Conservation (phyloP, 1,284 basidiomycete species). For the Tetrapyrgos nigripes region DNA sequence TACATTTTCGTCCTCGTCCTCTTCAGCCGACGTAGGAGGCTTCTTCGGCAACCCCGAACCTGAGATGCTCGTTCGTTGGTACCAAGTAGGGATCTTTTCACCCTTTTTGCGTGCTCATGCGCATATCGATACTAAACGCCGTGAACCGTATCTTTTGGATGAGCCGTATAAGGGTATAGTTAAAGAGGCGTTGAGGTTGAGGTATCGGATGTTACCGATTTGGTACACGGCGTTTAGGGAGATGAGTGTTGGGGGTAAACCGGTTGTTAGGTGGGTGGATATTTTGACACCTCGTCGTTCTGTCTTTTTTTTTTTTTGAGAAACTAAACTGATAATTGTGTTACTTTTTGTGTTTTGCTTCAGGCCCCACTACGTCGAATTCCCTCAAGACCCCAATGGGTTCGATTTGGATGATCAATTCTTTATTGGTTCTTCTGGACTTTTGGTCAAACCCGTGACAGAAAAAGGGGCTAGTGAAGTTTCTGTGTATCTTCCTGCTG, state of each 20-base stretch:
- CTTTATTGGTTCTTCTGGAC: conserved; percentile 87
- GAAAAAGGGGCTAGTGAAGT: conserved; percentile 74
- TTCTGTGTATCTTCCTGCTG: conserved; percentile 83
- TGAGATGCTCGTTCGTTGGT: conserved; percentile 98
- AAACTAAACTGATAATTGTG: background rate
- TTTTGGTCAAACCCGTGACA: conserved; percentile 94
- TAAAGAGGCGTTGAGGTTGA: conserved; percentile 80
- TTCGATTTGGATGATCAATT: conserved; percentile 95
- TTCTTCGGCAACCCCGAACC: conserved; percentile 97
- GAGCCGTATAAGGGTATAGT: conserved; percentile 89
- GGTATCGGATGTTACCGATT: conserved; percentile 89
- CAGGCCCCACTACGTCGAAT: conserved; percentile 93
- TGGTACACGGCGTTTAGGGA: conserved; percentile 98
- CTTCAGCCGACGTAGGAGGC: conserved; percentile 91
- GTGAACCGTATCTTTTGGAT: conserved; percentile 93
- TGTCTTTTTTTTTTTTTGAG: background rate
- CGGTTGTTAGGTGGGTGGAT: conserved; percentile 77
- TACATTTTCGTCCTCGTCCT: background rate
- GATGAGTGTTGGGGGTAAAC: conserved; percentile 79
- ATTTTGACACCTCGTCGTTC: background rate
- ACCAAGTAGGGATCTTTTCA: conserved; percentile 93
- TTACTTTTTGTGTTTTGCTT: too few species aligned
- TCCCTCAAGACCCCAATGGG: conserved; percentile 87
- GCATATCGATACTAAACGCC: conserved; percentile 96
- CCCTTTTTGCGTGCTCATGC: conserved; percentile 99